These are phyloP conservation scores for Venturia asperata DNA, from an alignment of 2,329 filamentous ascomycete genomes.

Conservation along the genomic window DNA sequence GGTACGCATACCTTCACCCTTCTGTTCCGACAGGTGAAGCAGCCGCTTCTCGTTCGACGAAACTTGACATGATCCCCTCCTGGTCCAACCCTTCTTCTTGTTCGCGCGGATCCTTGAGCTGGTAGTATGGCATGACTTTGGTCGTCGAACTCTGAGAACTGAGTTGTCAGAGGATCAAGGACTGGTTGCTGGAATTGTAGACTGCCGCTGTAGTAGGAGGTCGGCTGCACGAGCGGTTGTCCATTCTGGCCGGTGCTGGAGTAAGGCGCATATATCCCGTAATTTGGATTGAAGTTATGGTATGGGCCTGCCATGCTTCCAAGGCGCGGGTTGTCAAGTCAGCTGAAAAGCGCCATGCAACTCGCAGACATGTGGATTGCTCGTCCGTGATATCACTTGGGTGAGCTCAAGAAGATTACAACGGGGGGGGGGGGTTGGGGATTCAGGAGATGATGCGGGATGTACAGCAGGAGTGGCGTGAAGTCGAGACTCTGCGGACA, in stretches of 20 bases:
- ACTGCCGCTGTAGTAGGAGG: background rate
- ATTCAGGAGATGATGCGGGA: background rate
- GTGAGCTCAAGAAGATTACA: too few species aligned
- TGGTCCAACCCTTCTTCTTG: slow-evolving; percentile 28
- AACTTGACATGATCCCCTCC: slow-evolving; percentile 73
- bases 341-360: background rate
- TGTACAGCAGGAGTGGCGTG: slow-evolving; percentile 1
- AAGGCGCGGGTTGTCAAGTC: background rate
- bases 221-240: slow-evolving; percentile 9
- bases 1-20: slow-evolving; percentile 60
- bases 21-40: slow-evolving; percentile 82
- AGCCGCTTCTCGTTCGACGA: slow-evolving; percentile 85
- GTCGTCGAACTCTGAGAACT: slow-evolving; percentile 30
- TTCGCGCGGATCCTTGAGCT: slow-evolving; percentile 24
- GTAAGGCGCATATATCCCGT: slow-evolving; percentile 11
- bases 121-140: slow-evolving; percentile 24
- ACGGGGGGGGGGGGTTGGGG: too few species aligned
- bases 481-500: background rate
- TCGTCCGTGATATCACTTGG: too few species aligned
- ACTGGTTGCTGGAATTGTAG: slow-evolving; percentile 12
- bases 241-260: slow-evolving; percentile 12
- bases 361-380: background rate
- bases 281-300: slow-evolving; percentile 14
- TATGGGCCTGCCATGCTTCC: slow-evolving; percentile 16
- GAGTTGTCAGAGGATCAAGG: slow-evolving; percentile 2